Evolutionary conservation across 1,139 yeast species (phyloP), one percentile per base, ranked within the genome.

Genomic region (Yamadazyma dendronema): DNA sequence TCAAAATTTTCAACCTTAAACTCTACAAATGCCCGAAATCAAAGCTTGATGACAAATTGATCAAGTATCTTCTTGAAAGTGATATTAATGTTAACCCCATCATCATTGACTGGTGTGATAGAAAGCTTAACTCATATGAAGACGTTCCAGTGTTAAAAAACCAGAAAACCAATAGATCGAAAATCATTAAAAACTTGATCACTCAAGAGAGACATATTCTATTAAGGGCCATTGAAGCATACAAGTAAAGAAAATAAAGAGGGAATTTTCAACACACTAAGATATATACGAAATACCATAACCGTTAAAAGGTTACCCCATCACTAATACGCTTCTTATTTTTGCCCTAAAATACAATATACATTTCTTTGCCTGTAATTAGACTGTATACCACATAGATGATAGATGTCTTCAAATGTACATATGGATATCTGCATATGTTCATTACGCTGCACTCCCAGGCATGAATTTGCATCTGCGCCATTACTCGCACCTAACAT

Each of bases 81-180:
- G 43, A 44, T 9, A 36, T 44, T 13, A 31, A 37, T 3, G 44
- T 39, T n/a, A 21, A 49, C 24, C 42, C 34, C 5, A 36, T 53
- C 4, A 40, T 61, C 17, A 42, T 39, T 5, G 33, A 36, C 15
- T 60, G 66, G 63, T 54, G 61, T 28, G 34, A 43, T 25, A 44
- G 49, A 26, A 48, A 59, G 35, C 40, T 57, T 15, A 40, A 15
- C 4, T 4, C 22, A 6, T 26, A 26, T 17, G 11, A 10, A n/a
- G n/a, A n/a, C n/a, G n/a, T n/a, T n/a, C n/a, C 26, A 24, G 27
- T 13, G 17, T 17, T 17, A 7, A 26, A 13, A 16, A 6, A 6
- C 29, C 8, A 26, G 16, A 29, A 10, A 5, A 17, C 14, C 3
- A 6, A 30, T 5, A 44, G 54, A 31, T 15, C 26, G n/a, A 38